A percentile compares a stretch with the other conserved stretches of the same genome.
Conservation (phyloP, 331 rosid species). For the Dryas integrifolia region DNA sequence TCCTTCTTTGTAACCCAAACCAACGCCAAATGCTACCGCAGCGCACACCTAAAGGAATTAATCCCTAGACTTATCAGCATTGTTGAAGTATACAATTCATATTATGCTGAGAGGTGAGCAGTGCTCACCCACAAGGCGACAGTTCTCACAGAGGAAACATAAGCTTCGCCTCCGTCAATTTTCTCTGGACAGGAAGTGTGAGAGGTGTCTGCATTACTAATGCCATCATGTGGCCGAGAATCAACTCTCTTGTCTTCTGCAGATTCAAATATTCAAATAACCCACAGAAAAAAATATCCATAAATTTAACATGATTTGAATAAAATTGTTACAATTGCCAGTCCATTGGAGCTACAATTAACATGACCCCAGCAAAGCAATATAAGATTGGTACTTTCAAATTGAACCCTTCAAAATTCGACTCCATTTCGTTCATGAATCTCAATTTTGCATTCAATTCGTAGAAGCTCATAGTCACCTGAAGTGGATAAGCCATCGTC, state of each 20-base stretch:
- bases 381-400: not conserved
- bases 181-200: constrained; percentile 22
- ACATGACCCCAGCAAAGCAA: not conserved
- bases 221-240: constrained; percentile 42
- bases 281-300: not conserved
- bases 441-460: not conserved
- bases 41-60: constrained; percentile 49
- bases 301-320: not conserved
- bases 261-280: constrained; percentile 21
- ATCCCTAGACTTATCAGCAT: constrained; percentile 10
- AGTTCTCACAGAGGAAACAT: constrained; percentile 59
- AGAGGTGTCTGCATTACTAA: constrained; percentile 25
- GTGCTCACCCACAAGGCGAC: constrained; percentile 78
- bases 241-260: constrained; percentile 47
- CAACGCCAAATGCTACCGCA: constrained; percentile 80
- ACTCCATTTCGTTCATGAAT: not conserved
- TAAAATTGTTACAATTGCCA: not conserved
- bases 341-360: not conserved
- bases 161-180: constrained; percentile 35
- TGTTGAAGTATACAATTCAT: constrained; percentile 19
- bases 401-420: not conserved
- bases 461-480: constrained; percentile 35
- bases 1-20: constrained; percentile 76
- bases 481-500: constrained; percentile 43
- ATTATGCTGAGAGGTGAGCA: constrained; percentile 34